Evolutionary conservation across 2,329 filamentous ascomycete species (phyloP).

Genomic region (Seiridium unicorne): DNA sequence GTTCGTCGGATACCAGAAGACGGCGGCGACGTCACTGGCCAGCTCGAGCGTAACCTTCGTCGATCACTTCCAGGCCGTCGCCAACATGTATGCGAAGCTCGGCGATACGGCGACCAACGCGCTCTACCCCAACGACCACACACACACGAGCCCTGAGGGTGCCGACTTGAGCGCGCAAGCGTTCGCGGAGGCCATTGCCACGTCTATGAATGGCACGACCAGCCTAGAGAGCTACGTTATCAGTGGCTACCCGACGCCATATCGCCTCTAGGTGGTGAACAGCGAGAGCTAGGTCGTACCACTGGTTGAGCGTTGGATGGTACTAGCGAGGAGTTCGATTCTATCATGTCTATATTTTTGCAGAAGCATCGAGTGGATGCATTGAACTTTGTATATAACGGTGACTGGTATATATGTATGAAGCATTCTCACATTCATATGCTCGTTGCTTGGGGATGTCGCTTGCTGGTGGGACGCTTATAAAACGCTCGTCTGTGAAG

Average conservation of each 20-base stretch:
- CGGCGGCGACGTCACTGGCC: slow-evolving; percentile 12
- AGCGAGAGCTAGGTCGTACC: background rate
- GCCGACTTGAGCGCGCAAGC: slow-evolving; percentile 51
- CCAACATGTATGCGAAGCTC: slow-evolving; percentile 44
- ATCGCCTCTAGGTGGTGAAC: background rate
- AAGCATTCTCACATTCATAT: background rate
- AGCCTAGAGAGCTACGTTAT: slow-evolving; percentile 15
- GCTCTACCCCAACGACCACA: slow-evolving; percentile 58
- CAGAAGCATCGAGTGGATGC: background rate
- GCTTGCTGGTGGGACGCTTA: too few relatives aligned
- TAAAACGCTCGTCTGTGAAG: background rate
- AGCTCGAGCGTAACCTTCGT: slow-evolving; percentile 43
- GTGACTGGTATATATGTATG: background rate
- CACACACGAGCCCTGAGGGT: slow-evolving; percentile 55
- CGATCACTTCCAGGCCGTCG: slow-evolving; percentile 55
- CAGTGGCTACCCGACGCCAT: background rate
- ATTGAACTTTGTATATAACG: background rate
- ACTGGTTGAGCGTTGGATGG: background rate
- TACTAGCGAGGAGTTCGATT: background rate
- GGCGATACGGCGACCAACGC: slow-evolving; percentile 45
- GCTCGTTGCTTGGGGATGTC: too few relatives aligned
- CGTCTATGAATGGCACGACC: slow-evolving; percentile 22
- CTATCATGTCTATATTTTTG: slow-evolving; percentile 3
- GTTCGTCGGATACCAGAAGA: slow-evolving; percentile 52
- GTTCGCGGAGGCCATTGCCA: slow-evolving; percentile 51